Evolutionary conservation across 768 basidiomycete genomes (phyloP).

Genomic region (Gelatoporia subvermispora): DNA sequence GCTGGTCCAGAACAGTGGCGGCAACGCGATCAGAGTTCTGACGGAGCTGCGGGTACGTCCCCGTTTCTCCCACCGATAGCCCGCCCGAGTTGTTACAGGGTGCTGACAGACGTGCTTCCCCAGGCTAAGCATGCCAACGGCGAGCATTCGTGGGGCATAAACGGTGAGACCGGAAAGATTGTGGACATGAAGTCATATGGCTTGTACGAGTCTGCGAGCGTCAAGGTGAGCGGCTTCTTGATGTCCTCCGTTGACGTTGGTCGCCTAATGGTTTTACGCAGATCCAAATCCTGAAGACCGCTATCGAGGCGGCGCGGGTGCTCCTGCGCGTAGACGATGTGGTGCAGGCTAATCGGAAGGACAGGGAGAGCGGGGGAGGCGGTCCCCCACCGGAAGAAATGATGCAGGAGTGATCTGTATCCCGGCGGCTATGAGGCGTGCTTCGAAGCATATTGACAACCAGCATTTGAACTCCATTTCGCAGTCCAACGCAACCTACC

Average conservation of each 20-base stretch:
- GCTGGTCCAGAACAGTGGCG: slow-evolving; percentile 91
- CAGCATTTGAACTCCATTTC: too few species aligned
- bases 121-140: slow-evolving; percentile 95
- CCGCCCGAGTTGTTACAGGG: too few species aligned
- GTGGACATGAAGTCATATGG: slow-evolving; percentile 95
- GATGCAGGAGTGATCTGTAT: slow-evolving; percentile 8
- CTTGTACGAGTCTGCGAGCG: slow-evolving; percentile 91
- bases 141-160: slow-evolving; percentile 88
- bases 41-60: slow-evolving; percentile 83
- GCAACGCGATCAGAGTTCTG: slow-evolving; percentile 88
- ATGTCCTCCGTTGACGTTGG: not conserved
- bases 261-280: slow-evolving; percentile 19
- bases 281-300: slow-evolving; percentile 96
- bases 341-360: slow-evolving; percentile 82
- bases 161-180: slow-evolving; percentile 94
- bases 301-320: slow-evolving; percentile 93
- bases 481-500: too few species aligned
- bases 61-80: not conserved
- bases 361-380: slow-evolving; percentile 48
- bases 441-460: too few species aligned
- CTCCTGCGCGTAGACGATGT: slow-evolving; percentile 92
- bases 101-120: not conserved
- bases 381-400: slow-evolving; percentile 56
- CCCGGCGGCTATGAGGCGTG: too few species aligned
- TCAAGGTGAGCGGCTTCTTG: slow-evolving; percentile 44